Evolutionary conservation across 2,329 filamentous ascomycete species (phyloP).

Genomic region (Lecanicillium sp.): DNA sequence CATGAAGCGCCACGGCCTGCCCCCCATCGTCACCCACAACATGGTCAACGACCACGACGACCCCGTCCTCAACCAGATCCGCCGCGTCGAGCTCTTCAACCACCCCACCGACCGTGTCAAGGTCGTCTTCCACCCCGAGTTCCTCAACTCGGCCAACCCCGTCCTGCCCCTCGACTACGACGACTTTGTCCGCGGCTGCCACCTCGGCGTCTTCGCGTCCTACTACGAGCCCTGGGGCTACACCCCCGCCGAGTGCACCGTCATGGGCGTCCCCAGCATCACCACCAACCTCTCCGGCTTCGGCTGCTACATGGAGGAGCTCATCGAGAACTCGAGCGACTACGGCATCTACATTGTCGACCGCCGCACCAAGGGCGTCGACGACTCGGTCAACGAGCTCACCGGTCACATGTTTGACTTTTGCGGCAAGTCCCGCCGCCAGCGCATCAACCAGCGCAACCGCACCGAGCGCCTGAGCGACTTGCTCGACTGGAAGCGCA

Average conservation of each 20-base stretch:
- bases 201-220: constrained; percentile 90
- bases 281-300: constrained; percentile 97
- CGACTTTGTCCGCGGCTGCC: constrained; percentile 95
- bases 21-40: constrained; percentile 97
- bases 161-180: constrained; percentile 96
- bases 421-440: constrained; percentile 83
- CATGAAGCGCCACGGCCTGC: constrained; percentile 87
- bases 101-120: constrained; percentile 93
- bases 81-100: constrained; percentile 95
- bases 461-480: constrained; percentile 92
- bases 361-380: constrained; percentile 87
- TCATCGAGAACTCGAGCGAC: constrained; percentile 96
- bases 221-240: constrained; percentile 99
- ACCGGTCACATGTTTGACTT: constrained; percentile 87
- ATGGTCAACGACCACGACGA: constrained; percentile 94
- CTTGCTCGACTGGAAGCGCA: constrained; percentile 96
- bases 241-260: constrained; percentile 94
- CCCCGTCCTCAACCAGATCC: constrained; percentile 91
- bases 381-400: constrained; percentile 95
- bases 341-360: constrained; percentile 99
- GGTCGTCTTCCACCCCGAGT: constrained; percentile 96
- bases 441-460: constrained; percentile 98
- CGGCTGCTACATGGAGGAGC: constrained; percentile 98
- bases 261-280: constrained; percentile 98
- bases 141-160: constrained; percentile 91